A percentile compares a stretch with the other conserved stretches of the same genome.
These are phyloP conservation scores for slime mould (Dictyostelium discoideum) DNA, from an alignment of 78 protist species.

Conservation along the genomic window DNA sequence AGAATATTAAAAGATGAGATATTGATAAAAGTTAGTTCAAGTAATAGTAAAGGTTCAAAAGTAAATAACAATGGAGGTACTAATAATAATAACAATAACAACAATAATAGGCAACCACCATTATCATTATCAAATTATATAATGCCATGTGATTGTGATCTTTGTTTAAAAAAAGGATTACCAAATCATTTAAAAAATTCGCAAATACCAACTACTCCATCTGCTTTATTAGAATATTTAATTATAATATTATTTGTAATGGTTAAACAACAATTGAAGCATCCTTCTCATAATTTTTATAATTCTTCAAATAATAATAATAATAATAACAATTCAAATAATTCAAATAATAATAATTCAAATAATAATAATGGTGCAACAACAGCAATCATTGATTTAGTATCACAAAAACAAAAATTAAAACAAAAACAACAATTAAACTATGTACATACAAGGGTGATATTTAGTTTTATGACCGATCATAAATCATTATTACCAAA, in stretches of 20 bases:
- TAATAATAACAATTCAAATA: background rate
- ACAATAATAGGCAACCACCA: background rate
- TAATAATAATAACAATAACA: background rate
- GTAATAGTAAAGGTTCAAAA: background rate
- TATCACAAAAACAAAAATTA: background rate
- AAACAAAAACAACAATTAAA: background rate
- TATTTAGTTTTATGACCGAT: constrained; percentile 16
- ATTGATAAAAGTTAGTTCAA: background rate
- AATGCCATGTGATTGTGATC: constrained; percentile 6
- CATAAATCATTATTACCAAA: constrained; percentile 14
- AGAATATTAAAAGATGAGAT: constrained; percentile 7
- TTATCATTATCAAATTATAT: background rate
- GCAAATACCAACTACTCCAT: background rate
- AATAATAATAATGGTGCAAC: background rate
- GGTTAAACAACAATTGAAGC: background rate
- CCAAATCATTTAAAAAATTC: constrained; percentile 2
- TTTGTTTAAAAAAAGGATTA: background rate
- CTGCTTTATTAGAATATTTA: background rate
- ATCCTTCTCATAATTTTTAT: background rate
- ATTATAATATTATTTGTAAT: background rate
- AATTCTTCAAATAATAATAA: background rate
- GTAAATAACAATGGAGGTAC: background rate
- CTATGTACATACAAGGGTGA: constrained; percentile 2
- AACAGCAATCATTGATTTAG: background rate
- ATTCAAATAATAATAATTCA: background rate